Conservation (phyloP, 225 moss, liverwort and hornwort genomes). For the Polytrichum formosum region DNA sequence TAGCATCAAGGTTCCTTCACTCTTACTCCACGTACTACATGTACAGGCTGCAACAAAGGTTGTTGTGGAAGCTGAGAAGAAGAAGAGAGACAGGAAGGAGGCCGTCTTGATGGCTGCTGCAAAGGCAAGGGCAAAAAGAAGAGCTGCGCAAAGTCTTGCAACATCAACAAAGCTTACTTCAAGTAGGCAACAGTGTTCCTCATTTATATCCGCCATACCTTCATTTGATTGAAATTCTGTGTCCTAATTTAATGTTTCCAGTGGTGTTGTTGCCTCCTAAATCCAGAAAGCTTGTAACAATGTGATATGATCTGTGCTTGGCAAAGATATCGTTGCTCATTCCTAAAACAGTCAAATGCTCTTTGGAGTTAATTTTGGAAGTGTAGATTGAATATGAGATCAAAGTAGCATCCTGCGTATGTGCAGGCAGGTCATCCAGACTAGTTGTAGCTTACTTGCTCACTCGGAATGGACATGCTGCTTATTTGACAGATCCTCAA, state of each 20-base stretch:
- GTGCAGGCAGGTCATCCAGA: too few species aligned
- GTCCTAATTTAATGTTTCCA: neutral
- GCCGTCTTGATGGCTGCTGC: conserved; percentile 55
- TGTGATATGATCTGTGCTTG: too few species aligned
- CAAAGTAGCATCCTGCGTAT: too few species aligned
- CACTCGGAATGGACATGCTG: too few species aligned
- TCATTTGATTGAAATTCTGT: too few species aligned
- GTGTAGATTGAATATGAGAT: too few species aligned
- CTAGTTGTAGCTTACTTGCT: too few species aligned
- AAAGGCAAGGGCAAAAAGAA: conserved; percentile 51
- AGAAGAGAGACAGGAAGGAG: conserved; percentile 67
- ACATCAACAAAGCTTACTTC: conserved; percentile 32
- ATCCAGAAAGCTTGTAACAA: too few species aligned
- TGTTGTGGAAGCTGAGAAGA: conserved; percentile 82
- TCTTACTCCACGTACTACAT: conserved; percentile 1
- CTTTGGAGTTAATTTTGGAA: too few species aligned
- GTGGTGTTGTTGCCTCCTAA: neutral
- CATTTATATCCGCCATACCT: too few species aligned
- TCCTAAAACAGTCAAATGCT: too few species aligned
- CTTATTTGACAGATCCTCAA: neutral
- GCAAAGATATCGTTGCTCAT: too few species aligned
- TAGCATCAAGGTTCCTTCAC: neutral
- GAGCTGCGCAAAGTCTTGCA: conserved; percentile 29
- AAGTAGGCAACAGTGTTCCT: conserved; percentile 19
- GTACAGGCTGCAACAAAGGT: conserved; percentile 77